Evolutionary conservation across 164 flowering plant genomes (phyloP), one percentile per base, ranked within the genome.

Genomic region (Vitis riparia): DNA sequence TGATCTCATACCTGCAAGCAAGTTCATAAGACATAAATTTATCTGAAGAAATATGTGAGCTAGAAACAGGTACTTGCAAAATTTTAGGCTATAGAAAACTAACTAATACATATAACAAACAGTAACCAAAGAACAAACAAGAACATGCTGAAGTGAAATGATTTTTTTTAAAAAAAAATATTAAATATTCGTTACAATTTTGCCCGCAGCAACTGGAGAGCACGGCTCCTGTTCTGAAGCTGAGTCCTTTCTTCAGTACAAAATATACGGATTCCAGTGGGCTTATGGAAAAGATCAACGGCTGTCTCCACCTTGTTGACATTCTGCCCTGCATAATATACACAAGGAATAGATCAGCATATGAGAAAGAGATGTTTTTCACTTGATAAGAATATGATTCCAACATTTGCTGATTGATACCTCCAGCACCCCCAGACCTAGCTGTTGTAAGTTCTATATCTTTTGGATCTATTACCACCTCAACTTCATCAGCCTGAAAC

Each of bases 291-390:
- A 77, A 95, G 97, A 83, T 95, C 99, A 56, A 89, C 81, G 65
- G 99, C 99, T 57, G 98, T 95, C 78, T 95, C 99, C 79, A 95
- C 99, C 92, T 95, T 95, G 89, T 93, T 95, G 59, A 95, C 99
- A 81, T 95, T 95, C 80, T 95, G 99, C 57, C 99, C 99, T 95
- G 94, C 82, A 87, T 51, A 23, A 71, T 19, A 66, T 68, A 57
- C 23, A n/a, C 19, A 62, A 15, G 47, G 63, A 66, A 50, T 59
- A 72, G 60, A 59, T 14, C 62, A 56, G 59, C 44, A 37, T 37
- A 37, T 37, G 44, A 37, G 7, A 37, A 6, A 37, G 44, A 37
- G 44, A 37, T 37, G 44, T 6, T 37, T 37, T 37, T 48, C 55
- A 56, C 12, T 59, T 17, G 12, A 16, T 44, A 13, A 68, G 29